A percentile compares a stretch with the other conserved stretches of the same genome.
phyloP scores from a whole-genome alignment of 2,329 filamentous ascomycete species.

The Aspergillus sp. region DNA sequence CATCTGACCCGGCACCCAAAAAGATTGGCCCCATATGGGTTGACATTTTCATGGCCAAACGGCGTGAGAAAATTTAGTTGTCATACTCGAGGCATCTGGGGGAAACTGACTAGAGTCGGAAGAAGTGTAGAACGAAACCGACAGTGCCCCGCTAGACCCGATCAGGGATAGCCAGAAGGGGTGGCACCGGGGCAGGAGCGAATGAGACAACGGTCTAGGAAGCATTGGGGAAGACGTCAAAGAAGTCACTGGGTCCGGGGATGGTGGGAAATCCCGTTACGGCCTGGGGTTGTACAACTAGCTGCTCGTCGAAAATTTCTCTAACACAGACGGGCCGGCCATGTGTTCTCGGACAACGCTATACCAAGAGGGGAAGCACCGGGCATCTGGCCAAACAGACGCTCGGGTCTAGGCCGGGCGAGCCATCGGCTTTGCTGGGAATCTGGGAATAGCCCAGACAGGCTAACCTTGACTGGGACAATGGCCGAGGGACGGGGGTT shows the following conservation, averaged over 20 bases:
- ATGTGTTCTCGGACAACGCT: neutral
- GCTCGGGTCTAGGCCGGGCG: constrained; percentile 23
- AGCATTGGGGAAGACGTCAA: neutral
- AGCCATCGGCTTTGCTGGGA: constrained; percentile 4
- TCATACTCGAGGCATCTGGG: neutral
- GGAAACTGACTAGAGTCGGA: neutral
- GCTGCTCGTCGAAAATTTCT: neutral
- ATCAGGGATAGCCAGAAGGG: neutral
- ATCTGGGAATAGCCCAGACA: neutral
- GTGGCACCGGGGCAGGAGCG: neutral
- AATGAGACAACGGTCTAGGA: neutral
- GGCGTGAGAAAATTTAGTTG: neutral
- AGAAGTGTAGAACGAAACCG: neutral
- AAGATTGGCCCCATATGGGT: neutral
- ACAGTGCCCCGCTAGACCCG: neutral
- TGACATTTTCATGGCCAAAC: neutral
- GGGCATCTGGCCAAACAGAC: constrained; percentile 22
- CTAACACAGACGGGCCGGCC: neutral
- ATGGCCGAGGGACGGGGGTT: neutral
- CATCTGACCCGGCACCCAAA: constrained; percentile 10
- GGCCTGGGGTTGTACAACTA: neutral
- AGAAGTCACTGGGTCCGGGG: neutral
- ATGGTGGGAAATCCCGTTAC: neutral
- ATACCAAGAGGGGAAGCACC: neutral
- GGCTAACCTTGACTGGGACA: neutral